Evolutionary conservation across 768 basidiomycete species (phyloP), one percentile per base, ranked within the genome.

Genomic region (Leccinum broughii): DNA sequence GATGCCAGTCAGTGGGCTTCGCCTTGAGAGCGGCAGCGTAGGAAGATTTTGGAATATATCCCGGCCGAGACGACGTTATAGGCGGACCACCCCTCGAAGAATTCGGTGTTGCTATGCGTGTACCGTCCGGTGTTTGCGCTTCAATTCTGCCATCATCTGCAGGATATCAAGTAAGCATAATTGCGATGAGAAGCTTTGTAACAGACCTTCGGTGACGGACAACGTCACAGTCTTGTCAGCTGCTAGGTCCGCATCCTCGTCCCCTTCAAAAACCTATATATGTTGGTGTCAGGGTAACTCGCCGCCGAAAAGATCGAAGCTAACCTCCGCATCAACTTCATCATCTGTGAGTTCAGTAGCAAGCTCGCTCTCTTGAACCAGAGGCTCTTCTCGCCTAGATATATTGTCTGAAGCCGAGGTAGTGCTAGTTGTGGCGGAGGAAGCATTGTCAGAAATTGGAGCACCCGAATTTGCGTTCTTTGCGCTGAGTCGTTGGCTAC

Each of bases 61-160:
- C 69, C 10, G 74, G 75, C 10, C 72, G 69, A 32, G 70, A 51
- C 54, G 72, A 65, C 55, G 72, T 34, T 77, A 54, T 70, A 72
- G 76, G 60, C 13, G 72, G 70, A 20, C 69, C 75, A 28, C 82
- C 79, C 67, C 79, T 83, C 3, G 72, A 65, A 2, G 84, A 82
- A 57, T 81, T 89, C 1, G 97, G 96, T 4, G 97, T 98, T 3
- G 92, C 86, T 32, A 99, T 87, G 15, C 94, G 85, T 0, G 95
- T 98, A 1, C 97, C 97, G 64, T 98, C 94, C 3, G 97, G 95
- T 0, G 97, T 98, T 72, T 97, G 93, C 2, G 95, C 97, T 70
- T 95, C 93, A 9, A 98, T 83, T 72, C 90, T 92, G n/a, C 90
- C 88, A 8, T 94, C 95, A 74, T 96, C 95, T 90, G 59, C 10